phyloP scores from a whole-genome alignment of 148 eudicot genomes.

The Selenicereus undatus region DNA sequence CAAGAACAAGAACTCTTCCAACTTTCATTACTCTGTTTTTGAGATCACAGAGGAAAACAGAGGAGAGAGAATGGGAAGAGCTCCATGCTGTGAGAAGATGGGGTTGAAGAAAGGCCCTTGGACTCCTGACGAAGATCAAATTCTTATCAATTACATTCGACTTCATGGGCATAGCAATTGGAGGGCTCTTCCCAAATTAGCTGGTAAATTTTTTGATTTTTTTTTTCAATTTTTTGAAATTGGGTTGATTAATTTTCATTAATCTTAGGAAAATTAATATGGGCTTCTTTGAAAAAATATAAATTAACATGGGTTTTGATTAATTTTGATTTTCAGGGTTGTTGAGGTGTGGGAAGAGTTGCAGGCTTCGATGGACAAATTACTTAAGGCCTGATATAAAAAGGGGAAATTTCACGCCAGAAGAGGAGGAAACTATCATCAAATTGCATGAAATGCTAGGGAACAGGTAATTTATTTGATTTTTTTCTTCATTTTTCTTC shows the following conservation, averaged over 20 bases:
- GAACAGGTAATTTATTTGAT: slow-evolving; percentile 41
- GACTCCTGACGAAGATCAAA: slow-evolving; percentile 44
- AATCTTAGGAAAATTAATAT: not conserved
- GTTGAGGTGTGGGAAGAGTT: slow-evolving; percentile 76
- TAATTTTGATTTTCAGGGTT: slow-evolving; percentile 38
- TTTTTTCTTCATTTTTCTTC: not conserved
- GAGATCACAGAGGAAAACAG: not conserved
- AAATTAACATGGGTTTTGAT: not conserved
- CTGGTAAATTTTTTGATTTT: slow-evolving; percentile 24
- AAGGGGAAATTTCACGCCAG: slow-evolving; percentile 60
- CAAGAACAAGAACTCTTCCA: not conserved
- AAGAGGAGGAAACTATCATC: slow-evolving; percentile 64
- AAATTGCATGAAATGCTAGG: slow-evolving; percentile 57
- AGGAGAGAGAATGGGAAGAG: slow-evolving; percentile 33
- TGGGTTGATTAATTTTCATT: not conserved
- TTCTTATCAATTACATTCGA: slow-evolving; percentile 29
- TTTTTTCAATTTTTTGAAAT: not conserved
- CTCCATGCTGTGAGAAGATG: slow-evolving; percentile 48
- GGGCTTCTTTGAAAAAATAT: not conserved
- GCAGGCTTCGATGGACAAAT: slow-evolving; percentile 66
- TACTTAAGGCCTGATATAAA: slow-evolving; percentile 71
- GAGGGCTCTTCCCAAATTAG: slow-evolving; percentile 51
- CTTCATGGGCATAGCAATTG: slow-evolving; percentile 38
- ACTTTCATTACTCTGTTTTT: not conserved
- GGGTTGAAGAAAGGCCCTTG: slow-evolving; percentile 50